Percentiles rank a stretch among this genome's conserved stretches.
Conservation (phyloP, 768 basidiomycete genomes). For the Suillus cothurnatus region DNA sequence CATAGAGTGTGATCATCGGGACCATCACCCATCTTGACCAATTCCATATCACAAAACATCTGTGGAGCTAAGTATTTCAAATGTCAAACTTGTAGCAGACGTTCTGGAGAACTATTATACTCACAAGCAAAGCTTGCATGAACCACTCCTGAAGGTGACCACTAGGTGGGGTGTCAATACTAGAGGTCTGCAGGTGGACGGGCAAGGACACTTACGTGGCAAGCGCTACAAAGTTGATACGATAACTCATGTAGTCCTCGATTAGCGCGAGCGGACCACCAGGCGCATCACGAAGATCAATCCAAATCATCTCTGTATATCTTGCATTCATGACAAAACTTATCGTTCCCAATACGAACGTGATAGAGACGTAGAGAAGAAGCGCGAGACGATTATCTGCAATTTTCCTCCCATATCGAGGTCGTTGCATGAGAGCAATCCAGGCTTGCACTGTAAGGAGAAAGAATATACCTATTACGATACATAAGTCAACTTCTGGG, state of each 20-base stretch:
- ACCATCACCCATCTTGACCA: constrained; percentile 18
- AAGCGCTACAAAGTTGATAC: neutral
- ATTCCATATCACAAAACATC: constrained; percentile 23
- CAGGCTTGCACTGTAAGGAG: constrained; percentile 2
- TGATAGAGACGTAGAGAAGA: constrained; percentile 7
- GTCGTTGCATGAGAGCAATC: neutral
- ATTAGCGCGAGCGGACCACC: neutral
- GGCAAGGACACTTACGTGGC: neutral
- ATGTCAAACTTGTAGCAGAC: neutral
- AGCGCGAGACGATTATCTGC: neutral
- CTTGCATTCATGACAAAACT: constrained; percentile 18
- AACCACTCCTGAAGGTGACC: constrained; percentile 1
- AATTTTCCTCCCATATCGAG: neutral
- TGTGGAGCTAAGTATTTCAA: neutral
- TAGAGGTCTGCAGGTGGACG: neutral
- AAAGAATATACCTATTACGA: constrained; percentile 18
- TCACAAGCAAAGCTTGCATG: constrained; percentile 2
- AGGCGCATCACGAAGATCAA: constrained; percentile 21
- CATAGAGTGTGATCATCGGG: constrained; percentile 19
- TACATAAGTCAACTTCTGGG: neutral
- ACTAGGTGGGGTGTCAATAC: neutral
- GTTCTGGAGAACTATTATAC: neutral
- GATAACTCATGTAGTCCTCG: neutral
- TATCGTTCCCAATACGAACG: constrained; percentile 20
- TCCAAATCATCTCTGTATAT: constrained; percentile 26